Evolutionary conservation across 345 rosid species (phyloP).

Genomic region (Raphanus sativus): DNA sequence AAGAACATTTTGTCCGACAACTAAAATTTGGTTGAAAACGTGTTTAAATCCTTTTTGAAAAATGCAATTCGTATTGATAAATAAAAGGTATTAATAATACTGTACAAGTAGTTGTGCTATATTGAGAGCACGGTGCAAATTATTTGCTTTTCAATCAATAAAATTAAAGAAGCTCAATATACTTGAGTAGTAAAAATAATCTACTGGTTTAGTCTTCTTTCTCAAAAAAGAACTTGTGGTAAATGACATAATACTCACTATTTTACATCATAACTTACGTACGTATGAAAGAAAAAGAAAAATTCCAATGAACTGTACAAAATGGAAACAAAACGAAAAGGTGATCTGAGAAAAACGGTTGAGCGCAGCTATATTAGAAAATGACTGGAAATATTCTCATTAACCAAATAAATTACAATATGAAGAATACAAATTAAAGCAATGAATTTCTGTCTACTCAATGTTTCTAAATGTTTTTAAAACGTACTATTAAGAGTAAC

Average conservation of each 20-base stretch:
- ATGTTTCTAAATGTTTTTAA: neutral
- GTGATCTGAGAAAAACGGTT: neutral
- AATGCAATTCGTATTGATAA: neutral
- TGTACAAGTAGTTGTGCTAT: neutral
- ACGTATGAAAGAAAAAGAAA: too few species aligned
- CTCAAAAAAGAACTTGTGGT: too few species aligned
- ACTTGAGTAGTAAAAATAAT: neutral
- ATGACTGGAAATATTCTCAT: too few species aligned
- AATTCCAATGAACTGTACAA: too few species aligned
- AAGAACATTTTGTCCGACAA: conserved; percentile 3
- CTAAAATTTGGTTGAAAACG: neutral
- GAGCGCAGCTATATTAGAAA: neutral
- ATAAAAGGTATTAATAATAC: neutral
- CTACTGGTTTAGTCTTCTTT: too few species aligned
- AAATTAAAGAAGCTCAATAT: neutral
- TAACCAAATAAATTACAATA: neutral
- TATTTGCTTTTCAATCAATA: neutral
- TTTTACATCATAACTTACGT: too few species aligned
- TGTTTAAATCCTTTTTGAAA: neutral
- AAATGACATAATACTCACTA: too few species aligned
- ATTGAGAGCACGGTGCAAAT: neutral
- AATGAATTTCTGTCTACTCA: neutral
- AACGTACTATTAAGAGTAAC: neutral
- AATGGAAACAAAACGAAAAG: neutral
- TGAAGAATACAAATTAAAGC: too few species aligned